A percentile compares a stretch with the other conserved stretches of the same genome.
These are phyloP conservation scores for Trichoderma pleuroti DNA, from an alignment of 2,329 filamentous ascomycete species.

Conservation along the genomic window DNA sequence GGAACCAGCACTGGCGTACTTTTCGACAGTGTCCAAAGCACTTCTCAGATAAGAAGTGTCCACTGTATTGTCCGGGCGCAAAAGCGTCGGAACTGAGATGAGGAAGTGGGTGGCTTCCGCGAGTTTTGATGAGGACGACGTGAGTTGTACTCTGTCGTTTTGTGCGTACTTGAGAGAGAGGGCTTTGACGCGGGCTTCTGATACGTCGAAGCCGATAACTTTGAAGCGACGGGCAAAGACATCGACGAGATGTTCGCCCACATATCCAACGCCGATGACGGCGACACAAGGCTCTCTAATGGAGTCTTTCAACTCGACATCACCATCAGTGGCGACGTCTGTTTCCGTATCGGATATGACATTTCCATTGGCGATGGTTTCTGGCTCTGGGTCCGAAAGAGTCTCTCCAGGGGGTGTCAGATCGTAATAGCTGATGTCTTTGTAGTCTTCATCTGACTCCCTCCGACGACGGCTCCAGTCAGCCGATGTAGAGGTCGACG, in stretches of 20 bases:
- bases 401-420: neutral
- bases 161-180: constrained; percentile 30
- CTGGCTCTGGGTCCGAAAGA: neutral
- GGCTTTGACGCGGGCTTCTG: constrained; percentile 35
- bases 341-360: neutral
- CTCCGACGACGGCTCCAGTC: neutral
- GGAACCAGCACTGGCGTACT: constrained; percentile 41
- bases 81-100: constrained; percentile 51
- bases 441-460: neutral
- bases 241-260: constrained; percentile 47
- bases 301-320: neutral
- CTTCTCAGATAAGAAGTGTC: constrained; percentile 45
- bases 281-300: constrained; percentile 38
- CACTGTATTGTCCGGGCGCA: constrained; percentile 44
- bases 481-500: neutral
- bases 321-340: neutral
- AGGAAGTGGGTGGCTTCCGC: constrained; percentile 48
- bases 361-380: neutral
- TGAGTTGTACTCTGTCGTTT: constrained; percentile 35
- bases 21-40: constrained; percentile 41
- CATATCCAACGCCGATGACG: constrained; percentile 52
- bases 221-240: constrained; percentile 40
- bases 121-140: constrained; percentile 37
- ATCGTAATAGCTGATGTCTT: neutral
- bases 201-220: constrained; percentile 49